Base-by-base conservation (phyloP, 371 early-diverging fungal genomes). In the Chytridium lagenaria region DNA sequence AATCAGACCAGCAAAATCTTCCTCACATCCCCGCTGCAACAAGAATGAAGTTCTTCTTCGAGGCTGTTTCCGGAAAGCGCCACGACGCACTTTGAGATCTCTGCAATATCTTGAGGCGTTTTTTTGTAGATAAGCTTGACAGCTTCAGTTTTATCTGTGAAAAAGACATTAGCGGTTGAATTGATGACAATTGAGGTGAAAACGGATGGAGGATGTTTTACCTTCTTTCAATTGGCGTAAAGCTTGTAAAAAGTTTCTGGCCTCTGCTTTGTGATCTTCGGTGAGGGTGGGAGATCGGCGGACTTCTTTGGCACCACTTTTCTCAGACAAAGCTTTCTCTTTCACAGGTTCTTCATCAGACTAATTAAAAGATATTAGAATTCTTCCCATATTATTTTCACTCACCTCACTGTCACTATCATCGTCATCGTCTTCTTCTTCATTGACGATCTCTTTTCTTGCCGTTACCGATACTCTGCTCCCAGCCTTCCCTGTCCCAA, bases 11-110 rank as follows among this genome's bases (percentile, higher is more conserved):
- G 44, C 67, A 74, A 61, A 23, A 76, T 7, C 28, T 71, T 55
- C 63, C 68, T 59, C 34, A 80, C 74, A 39, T 80, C 69, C 0
- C 81, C 81, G 12, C 51, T 28, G 39, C 57, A 50, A n/a, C 78
- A 74, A 16, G 37, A 33, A 23, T 69, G 57, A 36, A 80, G 50
- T 28, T 70, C 71, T 55, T 78, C 72, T 1, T 59, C 59, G 1
- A 80, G 66, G 0, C 67, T 71, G 1, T 51, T 28, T 16, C 76
- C 74, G 44, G 55, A 73, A 19, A 59, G 39, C 0, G 59, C 73
- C 30, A 59, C 52, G 68, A 71, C 76, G 22, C 70, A 68, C 10
- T 34, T 38, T 19, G 28, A 50, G 0, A 80, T 38, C 30, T 79
- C 65, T 38, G n/a, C 65, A 22, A 73, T 40, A 34, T 77, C 70